phyloP scores from a whole-genome alignment of 176 grass and related monocot genomes.

The Carex cristatella region DNA sequence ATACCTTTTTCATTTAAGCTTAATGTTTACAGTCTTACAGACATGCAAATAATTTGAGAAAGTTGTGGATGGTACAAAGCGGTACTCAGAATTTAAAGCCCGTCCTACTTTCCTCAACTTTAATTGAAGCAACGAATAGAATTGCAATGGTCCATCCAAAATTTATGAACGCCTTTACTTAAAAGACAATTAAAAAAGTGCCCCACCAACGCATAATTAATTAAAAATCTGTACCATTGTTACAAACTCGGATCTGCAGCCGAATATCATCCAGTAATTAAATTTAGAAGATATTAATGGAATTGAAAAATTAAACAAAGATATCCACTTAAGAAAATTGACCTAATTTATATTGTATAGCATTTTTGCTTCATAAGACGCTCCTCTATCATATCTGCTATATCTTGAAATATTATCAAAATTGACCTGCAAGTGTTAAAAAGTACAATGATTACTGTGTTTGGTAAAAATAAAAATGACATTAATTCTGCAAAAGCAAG shows the following conservation, averaged over 20 bases:
- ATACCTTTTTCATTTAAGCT: not conserved
- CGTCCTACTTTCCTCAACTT: no score
- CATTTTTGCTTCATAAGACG: not conserved
- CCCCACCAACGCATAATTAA: not conserved
- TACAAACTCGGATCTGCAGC: not conserved
- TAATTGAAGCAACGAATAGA: not conserved
- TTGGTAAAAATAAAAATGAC: not conserved
- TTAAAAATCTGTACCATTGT: not conserved
- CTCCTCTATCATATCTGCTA: not conserved
- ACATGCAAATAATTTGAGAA: not conserved
- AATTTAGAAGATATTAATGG: not conserved
- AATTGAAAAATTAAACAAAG: not conserved
- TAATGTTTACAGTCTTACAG: no score
- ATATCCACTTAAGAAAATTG: not conserved
- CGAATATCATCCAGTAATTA: slow-evolving; percentile 5
- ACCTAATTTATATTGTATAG: not conserved
- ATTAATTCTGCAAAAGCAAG: not conserved
- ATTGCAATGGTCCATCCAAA: not conserved
- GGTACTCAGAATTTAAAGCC: no score
- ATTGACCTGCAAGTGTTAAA: not conserved
- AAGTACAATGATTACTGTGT: not conserved
- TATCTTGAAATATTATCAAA: not conserved
- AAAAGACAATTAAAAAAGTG: not conserved
- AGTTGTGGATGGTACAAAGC: not conserved
- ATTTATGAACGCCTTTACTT: not conserved